Evolutionary conservation across 2,329 filamentous ascomycete genomes (phyloP).

Genomic region (Aspergillus melleus): DNA sequence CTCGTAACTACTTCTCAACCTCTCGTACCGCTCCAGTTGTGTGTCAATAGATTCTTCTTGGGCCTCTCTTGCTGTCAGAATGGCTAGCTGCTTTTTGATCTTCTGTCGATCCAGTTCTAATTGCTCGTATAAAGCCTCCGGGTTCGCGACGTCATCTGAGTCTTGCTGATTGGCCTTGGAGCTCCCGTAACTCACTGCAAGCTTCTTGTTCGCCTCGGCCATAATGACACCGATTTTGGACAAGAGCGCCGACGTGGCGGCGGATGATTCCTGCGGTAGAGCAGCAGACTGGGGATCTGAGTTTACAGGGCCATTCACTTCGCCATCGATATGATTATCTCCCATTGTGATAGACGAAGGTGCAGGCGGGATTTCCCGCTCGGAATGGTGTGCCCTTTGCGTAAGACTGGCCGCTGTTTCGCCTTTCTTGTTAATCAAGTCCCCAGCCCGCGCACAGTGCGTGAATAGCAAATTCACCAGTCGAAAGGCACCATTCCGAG

Average conservation of each 20-base stretch:
- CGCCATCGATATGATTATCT: conserved; percentile 37
- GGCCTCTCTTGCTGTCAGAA: conserved; percentile 37
- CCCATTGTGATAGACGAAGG: conserved; percentile 64
- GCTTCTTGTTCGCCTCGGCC: conserved; percentile 69
- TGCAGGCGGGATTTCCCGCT: conserved; percentile 65
- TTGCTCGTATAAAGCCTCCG: conserved; percentile 42
- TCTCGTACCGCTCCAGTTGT: conserved; percentile 42
- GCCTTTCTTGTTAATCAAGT: conserved; percentile 78
- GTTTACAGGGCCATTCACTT: conserved; percentile 28
- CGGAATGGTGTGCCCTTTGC: conserved; percentile 66
- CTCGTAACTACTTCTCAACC: conserved; percentile 37
- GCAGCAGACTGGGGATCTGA: conserved; percentile 29
- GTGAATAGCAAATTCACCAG: conserved; percentile 65
- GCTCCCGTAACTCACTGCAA: conserved; percentile 61
- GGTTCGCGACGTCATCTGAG: conserved; percentile 43
- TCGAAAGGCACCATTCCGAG: conserved; percentile 82
- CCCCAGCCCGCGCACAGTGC: conserved; percentile 73
- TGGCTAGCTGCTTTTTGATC: conserved; percentile 41
- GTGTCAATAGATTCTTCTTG: conserved; percentile 37
- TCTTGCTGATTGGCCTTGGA: conserved; percentile 62
- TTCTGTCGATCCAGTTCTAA: conserved; percentile 46
- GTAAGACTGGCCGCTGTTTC: conserved; percentile 84
- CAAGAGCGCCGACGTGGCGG: conserved; percentile 70
- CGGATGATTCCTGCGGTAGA: conserved; percentile 46
- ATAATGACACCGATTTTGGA: conserved; percentile 68